Evolutionary conservation across 176 grass and related monocot genomes (phyloP).

Genomic region (Hyparrhenia diplandra): DNA sequence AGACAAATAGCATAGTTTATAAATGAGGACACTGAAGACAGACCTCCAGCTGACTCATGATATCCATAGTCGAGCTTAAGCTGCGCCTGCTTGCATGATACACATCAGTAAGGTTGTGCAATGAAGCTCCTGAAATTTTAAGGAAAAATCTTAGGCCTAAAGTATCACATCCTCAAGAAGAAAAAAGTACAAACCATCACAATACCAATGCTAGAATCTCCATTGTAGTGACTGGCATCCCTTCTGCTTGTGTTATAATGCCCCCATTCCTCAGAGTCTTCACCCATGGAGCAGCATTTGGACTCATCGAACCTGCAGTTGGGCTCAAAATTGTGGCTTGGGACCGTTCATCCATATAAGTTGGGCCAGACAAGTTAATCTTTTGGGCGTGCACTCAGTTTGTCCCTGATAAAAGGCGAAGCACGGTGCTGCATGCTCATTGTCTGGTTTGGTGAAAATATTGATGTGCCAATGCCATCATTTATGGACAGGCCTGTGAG

Average conservation of each 20-base stretch:
- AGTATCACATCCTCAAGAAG: slow-evolving; percentile 32
- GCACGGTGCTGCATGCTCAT: slow-evolving; percentile 42
- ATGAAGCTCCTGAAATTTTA: slow-evolving; percentile 56
- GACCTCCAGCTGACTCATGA: slow-evolving; percentile 83
- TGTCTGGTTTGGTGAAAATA: slow-evolving; percentile 57
- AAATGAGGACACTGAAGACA: slow-evolving; percentile 27
- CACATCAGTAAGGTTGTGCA: slow-evolving; percentile 57
- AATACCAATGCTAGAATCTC: slow-evolving; percentile 55
- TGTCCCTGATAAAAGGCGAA: slow-evolving; percentile 49
- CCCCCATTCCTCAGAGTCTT: slow-evolving; percentile 54
- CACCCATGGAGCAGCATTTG: slow-evolving; percentile 57
- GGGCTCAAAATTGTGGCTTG: slow-evolving; percentile 48
- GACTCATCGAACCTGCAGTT: slow-evolving; percentile 39
- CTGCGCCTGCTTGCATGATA: slow-evolving; percentile 62
- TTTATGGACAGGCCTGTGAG: slow-evolving; percentile 67
- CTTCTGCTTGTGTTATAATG: slow-evolving; percentile 59
- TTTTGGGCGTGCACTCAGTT: slow-evolving; percentile 33
- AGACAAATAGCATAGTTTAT: background rate
- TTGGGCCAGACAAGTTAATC: slow-evolving; percentile 44
- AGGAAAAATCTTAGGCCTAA: slow-evolving; percentile 41
- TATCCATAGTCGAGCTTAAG: slow-evolving; percentile 71
- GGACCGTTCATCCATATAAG: slow-evolving; percentile 35
- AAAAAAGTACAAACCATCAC: slow-evolving; percentile 34
- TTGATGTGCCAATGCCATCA: slow-evolving; percentile 52
- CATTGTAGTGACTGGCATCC: slow-evolving; percentile 53